Conservation (phyloP, 768 basidiomycete genomes). For the Tricholomella constricta region DNA sequence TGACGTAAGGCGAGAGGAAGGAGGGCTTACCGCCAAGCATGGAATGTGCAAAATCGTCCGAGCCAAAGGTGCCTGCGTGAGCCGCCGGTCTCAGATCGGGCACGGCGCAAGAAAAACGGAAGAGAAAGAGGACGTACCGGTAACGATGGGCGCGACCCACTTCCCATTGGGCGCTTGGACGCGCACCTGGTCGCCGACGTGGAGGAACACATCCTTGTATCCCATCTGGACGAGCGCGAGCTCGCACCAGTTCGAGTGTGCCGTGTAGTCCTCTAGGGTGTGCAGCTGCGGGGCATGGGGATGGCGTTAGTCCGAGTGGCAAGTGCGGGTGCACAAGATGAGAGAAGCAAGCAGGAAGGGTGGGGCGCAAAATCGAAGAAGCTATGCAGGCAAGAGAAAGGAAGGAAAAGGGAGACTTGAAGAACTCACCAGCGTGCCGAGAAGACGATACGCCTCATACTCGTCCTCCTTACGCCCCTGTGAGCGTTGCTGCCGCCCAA, state of each 20-base stretch:
- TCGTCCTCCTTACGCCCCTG: conserved; percentile 63
- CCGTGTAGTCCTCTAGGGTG: conserved; percentile 84
- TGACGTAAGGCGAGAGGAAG: not conserved
- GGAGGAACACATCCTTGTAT: conserved; percentile 74
- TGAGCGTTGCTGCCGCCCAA: conserved; percentile 65
- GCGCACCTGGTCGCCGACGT: conserved; percentile 81
- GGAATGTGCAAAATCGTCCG: conserved; percentile 78
- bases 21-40: conserved; percentile 56
- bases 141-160: conserved; percentile 80
- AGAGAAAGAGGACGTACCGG: conserved; percentile 44
- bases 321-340: too few species aligned
- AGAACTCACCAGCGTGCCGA: conserved; percentile 65
- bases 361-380: too few species aligned
- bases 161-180: conserved; percentile 75
- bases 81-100: too few species aligned
- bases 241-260: conserved; percentile 92
- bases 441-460: conserved; percentile 78
- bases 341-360: too few species aligned
- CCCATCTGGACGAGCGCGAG: conserved; percentile 76
- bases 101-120: too few species aligned
- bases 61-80: conserved; percentile 66
- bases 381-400: too few species aligned
- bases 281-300: conserved; percentile 56
- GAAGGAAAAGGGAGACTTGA: conserved; percentile 33
- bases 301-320: too few species aligned